Base-by-base conservation (phyloP, 2,329 filamentous ascomycete genomes). In the Verticillium tricorpus region DNA sequence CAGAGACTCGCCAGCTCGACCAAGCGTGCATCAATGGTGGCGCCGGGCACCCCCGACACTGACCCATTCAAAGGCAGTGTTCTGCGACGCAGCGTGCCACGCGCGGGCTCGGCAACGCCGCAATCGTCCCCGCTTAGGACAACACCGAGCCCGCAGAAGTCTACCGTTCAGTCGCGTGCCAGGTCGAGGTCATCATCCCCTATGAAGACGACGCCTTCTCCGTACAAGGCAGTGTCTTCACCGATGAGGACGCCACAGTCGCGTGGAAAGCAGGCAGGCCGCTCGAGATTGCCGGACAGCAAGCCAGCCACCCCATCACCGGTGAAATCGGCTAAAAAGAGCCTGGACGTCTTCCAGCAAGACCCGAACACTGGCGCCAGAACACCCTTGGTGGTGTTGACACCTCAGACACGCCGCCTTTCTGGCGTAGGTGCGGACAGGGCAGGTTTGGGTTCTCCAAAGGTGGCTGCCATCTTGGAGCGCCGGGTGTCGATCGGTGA, bases 381-480 rank as follows among this genome's bases (percentile, higher is more conserved):
- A 19, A 89, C 87, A 1, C 89, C 90, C 15, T 84, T 81, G 19
- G 81, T 90, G 58, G 76, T 90, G 14, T 73, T 92, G 7, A 89
- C 84, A 3, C 87, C 88, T 2, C 82, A 85, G 62, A 73, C 73
- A 39, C 82, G 88, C 32, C 79, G 80, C 55, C 83, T 88, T 17
- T 89, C 89, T 15, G 89, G 89, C 0, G 70, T 93, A 64, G 89
- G 90, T 25, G 84, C 86, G 64, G 90, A 92, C 68, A 85, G 85
- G 65, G 78, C 83, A 64, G 91, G 90, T 0, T 82, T 93, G 60
- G 91, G 91, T 7, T 94, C 91, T 1, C 91, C 91, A 5, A 86
- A 85, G 59, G 84, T 94, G 60, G 82, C 89, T 25, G 89, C 86
- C 32, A 80, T 93, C 35, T 82, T 93, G 37, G 89, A 91, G 65